Evolutionary conservation across 2,329 filamentous ascomycete genomes (phyloP).

Genomic region (Knufia petricola): DNA sequence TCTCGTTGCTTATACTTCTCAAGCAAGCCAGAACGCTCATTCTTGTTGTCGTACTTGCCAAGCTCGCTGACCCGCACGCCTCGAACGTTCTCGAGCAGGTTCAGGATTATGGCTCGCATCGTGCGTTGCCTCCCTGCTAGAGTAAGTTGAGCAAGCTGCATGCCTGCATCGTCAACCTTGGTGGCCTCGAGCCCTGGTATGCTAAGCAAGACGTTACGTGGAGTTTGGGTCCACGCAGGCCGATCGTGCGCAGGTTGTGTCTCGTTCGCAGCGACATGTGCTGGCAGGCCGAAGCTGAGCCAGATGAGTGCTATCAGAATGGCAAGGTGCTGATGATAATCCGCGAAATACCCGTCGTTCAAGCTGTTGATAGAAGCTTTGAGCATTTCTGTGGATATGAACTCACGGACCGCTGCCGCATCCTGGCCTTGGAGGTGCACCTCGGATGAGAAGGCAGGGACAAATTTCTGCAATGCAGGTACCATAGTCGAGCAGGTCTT

Average conservation of each 20-base stretch:
- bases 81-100: conserved; percentile 74
- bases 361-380: conserved; percentile 83
- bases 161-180: conserved; percentile 57
- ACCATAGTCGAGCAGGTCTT: conserved; percentile 79
- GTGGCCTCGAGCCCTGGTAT: conserved; percentile 64
- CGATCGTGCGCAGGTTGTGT: conserved; percentile 16
- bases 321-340: conserved; percentile 86
- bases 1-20: conserved; percentile 23
- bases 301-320: conserved; percentile 79
- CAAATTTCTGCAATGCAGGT: conserved; percentile 73
- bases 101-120: conserved; percentile 71
- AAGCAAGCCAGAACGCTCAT: conserved; percentile 18
- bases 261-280: conserved; percentile 17
- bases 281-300: conserved; percentile 53
- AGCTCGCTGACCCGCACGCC: conserved; percentile 90
- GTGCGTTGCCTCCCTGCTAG: conserved; percentile 54
- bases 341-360: conserved; percentile 93
- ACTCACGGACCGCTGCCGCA: conserved; percentile 67
- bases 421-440: conserved; percentile 35
- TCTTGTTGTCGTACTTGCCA: conserved; percentile 57
- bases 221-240: conserved; percentile 53
- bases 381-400: conserved; percentile 78
- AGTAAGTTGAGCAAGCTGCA: conserved; percentile 49
- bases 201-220: conserved; percentile 64
- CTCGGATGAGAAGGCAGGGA: conserved; percentile 58